phyloP scores from a whole-genome alignment of 1,284 basidiomycete species.

The Sanghuangporus sanghuang region DNA sequence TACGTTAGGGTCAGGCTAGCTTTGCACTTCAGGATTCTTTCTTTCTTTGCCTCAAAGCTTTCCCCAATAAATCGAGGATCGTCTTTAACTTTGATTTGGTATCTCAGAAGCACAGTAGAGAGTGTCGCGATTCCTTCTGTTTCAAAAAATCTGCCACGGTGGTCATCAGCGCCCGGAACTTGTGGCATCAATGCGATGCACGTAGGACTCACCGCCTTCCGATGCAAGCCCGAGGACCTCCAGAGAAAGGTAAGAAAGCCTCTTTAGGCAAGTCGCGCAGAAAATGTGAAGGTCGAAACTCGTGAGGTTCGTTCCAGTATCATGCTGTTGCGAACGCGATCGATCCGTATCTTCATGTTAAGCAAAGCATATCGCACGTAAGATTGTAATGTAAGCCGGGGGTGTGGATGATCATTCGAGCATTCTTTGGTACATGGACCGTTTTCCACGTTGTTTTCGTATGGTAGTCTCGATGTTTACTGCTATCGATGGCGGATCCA shows the following conservation, averaged over 20 bases:
- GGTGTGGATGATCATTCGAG: slow-evolving; percentile 34
- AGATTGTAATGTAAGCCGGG: slow-evolving; percentile 43
- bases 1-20: slow-evolving; percentile 38
- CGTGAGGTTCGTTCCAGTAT: slow-evolving; percentile 46
- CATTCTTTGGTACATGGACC: slow-evolving; percentile 42
- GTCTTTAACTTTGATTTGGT: slow-evolving; percentile 45
- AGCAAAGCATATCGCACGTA: slow-evolving; percentile 21
- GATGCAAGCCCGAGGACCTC: slow-evolving; percentile 46
- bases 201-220: slow-evolving; percentile 39
- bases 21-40: slow-evolving; percentile 33
- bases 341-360: background rate
- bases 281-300: slow-evolving; percentile 48
- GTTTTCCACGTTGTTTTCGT: slow-evolving; percentile 17
- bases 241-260: slow-evolving; percentile 49
- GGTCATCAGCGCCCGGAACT: background rate
- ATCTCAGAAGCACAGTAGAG: slow-evolving; percentile 40
- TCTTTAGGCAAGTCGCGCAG: slow-evolving; percentile 44
- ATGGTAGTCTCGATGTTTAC: background rate
- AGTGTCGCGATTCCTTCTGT: slow-evolving; percentile 37
- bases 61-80: slow-evolving; percentile 44
- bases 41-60: slow-evolving; percentile 40
- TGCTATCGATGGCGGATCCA: slow-evolving; percentile 33
- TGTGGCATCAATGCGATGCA: background rate
- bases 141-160: slow-evolving; percentile 24
- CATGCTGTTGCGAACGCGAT: slow-evolving; percentile 30